These are phyloP conservation scores for Solidago caesia DNA, from an alignment of 129 eudicot species.

Conservation along the genomic window DNA sequence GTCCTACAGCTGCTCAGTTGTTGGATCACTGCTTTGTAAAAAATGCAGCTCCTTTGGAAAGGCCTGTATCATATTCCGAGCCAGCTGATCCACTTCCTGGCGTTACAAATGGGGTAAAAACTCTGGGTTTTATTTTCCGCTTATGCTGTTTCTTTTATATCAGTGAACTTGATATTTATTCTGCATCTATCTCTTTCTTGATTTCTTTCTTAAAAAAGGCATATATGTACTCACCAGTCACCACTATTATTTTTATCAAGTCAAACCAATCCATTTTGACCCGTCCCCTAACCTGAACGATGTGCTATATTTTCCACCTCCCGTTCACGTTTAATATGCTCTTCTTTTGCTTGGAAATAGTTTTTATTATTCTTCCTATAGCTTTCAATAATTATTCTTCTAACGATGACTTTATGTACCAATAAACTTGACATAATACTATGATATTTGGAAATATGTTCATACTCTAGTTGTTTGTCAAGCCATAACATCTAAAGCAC, in stretches of 20 bases:
- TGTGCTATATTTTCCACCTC: not conserved
- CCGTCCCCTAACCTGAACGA: too few relatives aligned
- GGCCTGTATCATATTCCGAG: slow-evolving; percentile 45
- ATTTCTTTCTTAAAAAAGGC: not conserved
- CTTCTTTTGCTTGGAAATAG: slow-evolving; percentile 5
- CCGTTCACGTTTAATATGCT: not conserved
- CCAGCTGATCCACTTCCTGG: slow-evolving; percentile 47
- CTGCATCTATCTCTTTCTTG: slow-evolving; percentile 7
- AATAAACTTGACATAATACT: slow-evolving; percentile 1
- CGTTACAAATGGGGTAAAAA: slow-evolving; percentile 51
- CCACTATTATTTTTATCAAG: too few relatives aligned
- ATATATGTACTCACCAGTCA: too few relatives aligned
- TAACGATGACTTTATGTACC: slow-evolving; percentile 6
- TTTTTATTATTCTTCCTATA: slow-evolving; percentile 5
- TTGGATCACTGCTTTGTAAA: slow-evolving; percentile 85
- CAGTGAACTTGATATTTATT: slow-evolving; percentile 1
- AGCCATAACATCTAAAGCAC: not conserved
- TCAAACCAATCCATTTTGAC: too few relatives aligned
- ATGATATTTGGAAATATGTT: slow-evolving; percentile 3
- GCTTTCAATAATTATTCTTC: not conserved
- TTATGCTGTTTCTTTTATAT: slow-evolving; percentile 7
- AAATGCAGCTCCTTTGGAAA: slow-evolving; percentile 60
- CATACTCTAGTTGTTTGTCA: not conserved
- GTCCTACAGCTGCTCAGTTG: slow-evolving; percentile 78
- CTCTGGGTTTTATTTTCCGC: slow-evolving; percentile 32